phyloP scores from a whole-genome alignment of 2,329 filamentous ascomycete species.

The Ceratocystis lukuohia region DNA sequence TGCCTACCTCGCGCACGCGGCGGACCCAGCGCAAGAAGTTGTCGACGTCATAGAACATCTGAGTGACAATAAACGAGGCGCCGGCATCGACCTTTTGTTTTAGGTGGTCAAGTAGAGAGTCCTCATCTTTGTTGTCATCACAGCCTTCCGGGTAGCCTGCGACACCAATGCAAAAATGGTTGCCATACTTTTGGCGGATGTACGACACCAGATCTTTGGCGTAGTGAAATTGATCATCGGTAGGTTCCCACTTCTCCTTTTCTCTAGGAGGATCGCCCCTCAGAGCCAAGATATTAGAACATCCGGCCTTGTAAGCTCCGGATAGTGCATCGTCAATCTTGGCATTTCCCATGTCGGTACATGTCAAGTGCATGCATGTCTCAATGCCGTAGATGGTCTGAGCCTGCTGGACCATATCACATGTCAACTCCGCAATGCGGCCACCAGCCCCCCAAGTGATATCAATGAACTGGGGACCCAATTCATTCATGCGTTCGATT shows the following conservation, averaged over 20 bases:
- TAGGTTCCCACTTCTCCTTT: slow-evolving; percentile 82
- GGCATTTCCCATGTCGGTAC: slow-evolving; percentile 90
- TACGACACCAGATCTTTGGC: slow-evolving; percentile 81
- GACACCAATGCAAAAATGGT: slow-evolving; percentile 88
- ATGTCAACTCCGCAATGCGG: slow-evolving; percentile 77
- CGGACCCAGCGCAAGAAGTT: slow-evolving; percentile 86
- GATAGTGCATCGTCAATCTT: slow-evolving; percentile 82
- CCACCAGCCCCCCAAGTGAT: slow-evolving; percentile 97
- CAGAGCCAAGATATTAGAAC: slow-evolving; percentile 91
- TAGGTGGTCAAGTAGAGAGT: slow-evolving; percentile 73
- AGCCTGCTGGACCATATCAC: slow-evolving; percentile 93
- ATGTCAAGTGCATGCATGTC: slow-evolving; percentile 98
- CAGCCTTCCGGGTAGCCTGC: slow-evolving; percentile 93
- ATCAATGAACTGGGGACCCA: slow-evolving; percentile 92
- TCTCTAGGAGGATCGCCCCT: slow-evolving; percentile 89
- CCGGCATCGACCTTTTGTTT: slow-evolving; percentile 97
- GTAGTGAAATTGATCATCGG: slow-evolving; percentile 78
- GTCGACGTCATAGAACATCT: slow-evolving; percentile 99
- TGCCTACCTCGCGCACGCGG: slow-evolving; percentile 73
- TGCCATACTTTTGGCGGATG: slow-evolving; percentile 57
- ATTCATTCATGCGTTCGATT: slow-evolving; percentile 96
- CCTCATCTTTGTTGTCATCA: slow-evolving; percentile 82
- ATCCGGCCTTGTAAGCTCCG: slow-evolving; percentile 84
- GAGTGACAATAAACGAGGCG: slow-evolving; percentile 85
- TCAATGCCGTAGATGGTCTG: slow-evolving; percentile 92